Percentiles rank a stretch among this genome's conserved stretches.
Conservation (phyloP, 768 basidiomycete species). For the Pholiota molesta region DNA sequence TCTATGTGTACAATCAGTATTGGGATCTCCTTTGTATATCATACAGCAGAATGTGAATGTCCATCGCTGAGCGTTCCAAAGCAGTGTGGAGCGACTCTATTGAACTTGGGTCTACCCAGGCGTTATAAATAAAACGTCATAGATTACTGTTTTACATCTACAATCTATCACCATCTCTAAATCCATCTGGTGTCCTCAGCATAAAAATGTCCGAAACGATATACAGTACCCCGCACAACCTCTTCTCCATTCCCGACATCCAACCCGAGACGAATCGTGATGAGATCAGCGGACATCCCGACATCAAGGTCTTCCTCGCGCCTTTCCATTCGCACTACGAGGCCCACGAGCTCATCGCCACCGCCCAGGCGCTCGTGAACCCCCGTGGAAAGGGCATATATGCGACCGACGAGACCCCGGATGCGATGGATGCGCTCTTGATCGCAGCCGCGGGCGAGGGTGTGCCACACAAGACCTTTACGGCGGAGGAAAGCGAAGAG, state of each 20-base stretch:
- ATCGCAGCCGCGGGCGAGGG: constrained; percentile 35
- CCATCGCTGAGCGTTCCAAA: too few relatives aligned
- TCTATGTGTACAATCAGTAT: background rate
- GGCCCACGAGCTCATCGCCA: constrained; percentile 45
- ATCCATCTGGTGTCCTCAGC: too few relatives aligned
- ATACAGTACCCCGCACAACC: constrained; percentile 29
- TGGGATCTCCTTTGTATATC: background rate
- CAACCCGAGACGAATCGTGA: constrained; percentile 22
- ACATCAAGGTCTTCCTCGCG: constrained; percentile 35
- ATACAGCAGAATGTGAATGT: too few relatives aligned
- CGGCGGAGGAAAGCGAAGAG: constrained; percentile 40
- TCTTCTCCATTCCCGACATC: constrained; percentile 31
- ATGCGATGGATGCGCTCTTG: constrained; percentile 42
- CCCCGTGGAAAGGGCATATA: constrained; percentile 55
- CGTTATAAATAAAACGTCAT: constrained; percentile 8
- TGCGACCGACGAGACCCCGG: constrained; percentile 55
- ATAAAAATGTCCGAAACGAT: constrained; percentile 16
- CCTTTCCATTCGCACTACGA: constrained; percentile 43
- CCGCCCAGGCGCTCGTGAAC: constrained; percentile 47
- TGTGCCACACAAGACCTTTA: constrained; percentile 23
- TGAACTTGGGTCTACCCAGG: background rate
- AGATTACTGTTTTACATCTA: constrained; percentile 10
- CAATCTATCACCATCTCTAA: constrained; percentile 6
- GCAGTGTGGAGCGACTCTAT: too few relatives aligned
- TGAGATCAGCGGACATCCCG: constrained; percentile 17